Conservation (phyloP, 78 protist genomes). For the Isochrysis galbana region DNA sequence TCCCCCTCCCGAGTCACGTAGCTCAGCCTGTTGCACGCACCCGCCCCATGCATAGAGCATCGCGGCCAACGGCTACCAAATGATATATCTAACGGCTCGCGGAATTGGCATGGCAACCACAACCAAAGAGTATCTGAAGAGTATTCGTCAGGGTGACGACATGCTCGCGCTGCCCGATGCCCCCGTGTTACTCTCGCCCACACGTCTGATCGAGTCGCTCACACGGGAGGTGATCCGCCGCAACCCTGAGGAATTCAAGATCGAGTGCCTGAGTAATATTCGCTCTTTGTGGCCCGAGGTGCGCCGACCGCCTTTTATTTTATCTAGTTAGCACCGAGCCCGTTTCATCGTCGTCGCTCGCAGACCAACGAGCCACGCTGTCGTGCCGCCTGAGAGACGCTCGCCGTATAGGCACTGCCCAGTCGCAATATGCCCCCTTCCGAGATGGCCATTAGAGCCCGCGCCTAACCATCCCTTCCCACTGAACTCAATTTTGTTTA, state of each 20-base stretch:
- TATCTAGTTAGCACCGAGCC: too few species aligned
- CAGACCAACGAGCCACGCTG: too few species aligned
- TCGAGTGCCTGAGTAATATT: slow-evolving; percentile 76
- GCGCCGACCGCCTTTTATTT: too few species aligned
- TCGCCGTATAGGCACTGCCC: too few species aligned
- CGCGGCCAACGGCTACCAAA: slow-evolving; percentile 81
- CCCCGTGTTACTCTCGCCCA: slow-evolving; percentile 91
- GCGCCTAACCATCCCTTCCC: too few species aligned
- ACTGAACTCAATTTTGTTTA: too few species aligned
- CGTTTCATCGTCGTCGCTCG: too few species aligned
- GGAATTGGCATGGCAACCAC: slow-evolving; percentile 80
- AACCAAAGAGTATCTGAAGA: slow-evolving; percentile 36
- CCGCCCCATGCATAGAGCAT: slow-evolving; percentile 64
- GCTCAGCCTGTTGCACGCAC: background rate
- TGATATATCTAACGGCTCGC: slow-evolving; percentile 87
- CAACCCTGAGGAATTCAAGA: slow-evolving; percentile 83
- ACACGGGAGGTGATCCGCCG: slow-evolving; percentile 58
- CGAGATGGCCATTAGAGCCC: too few species aligned
- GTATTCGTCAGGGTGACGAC: slow-evolving; percentile 42
- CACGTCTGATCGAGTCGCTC: slow-evolving; percentile 78
- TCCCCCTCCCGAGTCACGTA: background rate
- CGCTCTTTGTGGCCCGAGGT: slow-evolving; percentile 74
- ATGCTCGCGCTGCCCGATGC: slow-evolving; percentile 82
- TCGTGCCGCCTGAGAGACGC: too few species aligned
- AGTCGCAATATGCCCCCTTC: too few species aligned